Percentiles rank a stretch among this genome's conserved stretches.
Evolutionary conservation across 495 filamentous ascomycete genomes (phyloP).

Genomic region (Podospora pseudoanserina): DNA sequence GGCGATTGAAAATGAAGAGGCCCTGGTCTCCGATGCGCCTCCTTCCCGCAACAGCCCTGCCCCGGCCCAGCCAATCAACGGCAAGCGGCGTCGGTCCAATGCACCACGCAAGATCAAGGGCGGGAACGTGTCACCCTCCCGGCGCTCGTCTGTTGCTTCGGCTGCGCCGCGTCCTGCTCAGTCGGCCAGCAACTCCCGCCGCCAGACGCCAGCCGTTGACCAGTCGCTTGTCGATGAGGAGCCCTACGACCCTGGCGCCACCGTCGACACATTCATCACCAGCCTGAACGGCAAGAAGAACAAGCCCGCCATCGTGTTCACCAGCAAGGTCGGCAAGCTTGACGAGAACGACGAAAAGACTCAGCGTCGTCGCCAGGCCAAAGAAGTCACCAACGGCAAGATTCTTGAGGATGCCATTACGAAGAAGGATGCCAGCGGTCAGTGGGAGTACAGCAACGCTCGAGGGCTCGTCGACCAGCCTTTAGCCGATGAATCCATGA

Average conservation of each 20-base stretch:
- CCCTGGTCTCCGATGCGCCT: constrained; percentile 18
- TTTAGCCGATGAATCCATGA: not conserved
- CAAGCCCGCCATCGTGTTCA: constrained; percentile 17
- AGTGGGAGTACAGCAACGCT: constrained; percentile 17
- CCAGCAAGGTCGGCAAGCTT: constrained; percentile 32
- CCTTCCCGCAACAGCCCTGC: constrained; percentile 28
- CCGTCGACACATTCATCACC: constrained; percentile 28
- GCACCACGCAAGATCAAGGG: constrained; percentile 37
- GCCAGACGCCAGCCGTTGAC: constrained; percentile 20
- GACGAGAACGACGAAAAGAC: constrained; percentile 29
- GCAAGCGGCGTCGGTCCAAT: constrained; percentile 28
- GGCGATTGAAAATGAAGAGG: constrained; percentile 9
- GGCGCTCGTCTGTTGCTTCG: constrained; percentile 17
- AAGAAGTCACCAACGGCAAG: constrained; percentile 20
- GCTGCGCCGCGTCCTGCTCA: constrained; percentile 10
- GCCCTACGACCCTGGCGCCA: constrained; percentile 34
- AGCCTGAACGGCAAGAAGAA: constrained; percentile 29
- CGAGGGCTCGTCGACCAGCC: constrained; percentile 5
- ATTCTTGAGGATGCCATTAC: not conserved
- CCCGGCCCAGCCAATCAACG: constrained; percentile 29
- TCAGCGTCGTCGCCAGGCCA: constrained; percentile 28
- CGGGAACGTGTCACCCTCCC: constrained; percentile 37
- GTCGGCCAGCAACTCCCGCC: constrained; percentile 10
- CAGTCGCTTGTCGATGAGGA: constrained; percentile 14
- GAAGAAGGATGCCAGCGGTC: not conserved